Evolutionary conservation across 2,329 filamentous ascomycete genomes (phyloP), one percentile per base, ranked within the genome.

Genomic region (Polychaeton citri): DNA sequence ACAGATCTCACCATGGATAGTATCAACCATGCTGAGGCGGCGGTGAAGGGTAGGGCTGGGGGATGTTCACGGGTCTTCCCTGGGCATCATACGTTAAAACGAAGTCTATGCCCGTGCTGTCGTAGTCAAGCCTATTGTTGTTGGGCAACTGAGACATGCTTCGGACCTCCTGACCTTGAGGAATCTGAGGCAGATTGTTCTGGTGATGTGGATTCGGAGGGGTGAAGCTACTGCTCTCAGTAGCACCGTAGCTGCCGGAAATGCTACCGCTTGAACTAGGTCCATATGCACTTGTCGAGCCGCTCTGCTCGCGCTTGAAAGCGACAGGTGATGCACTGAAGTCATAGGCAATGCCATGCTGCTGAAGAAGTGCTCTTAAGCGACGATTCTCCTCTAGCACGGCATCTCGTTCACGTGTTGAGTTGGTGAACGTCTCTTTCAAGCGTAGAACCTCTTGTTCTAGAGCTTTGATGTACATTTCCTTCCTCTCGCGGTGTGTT

Each of bases 401-500:
- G 35, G 73, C 71, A 36, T 87, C 76, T 52, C 85, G 84, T 54
- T 92, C 84, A 47, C 81, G 76, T 5, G 76, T 72, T 13, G 79
- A 72, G 34, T 72, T 76, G 50, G 76, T 77, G 52, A 79, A 88
- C n/a, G 80, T 71, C 55, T 95, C 86, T 56, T 92, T 90, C 30
- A 96, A 68, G 33, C 85, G 79, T 15, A 92, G 69, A 4, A 96
- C 81, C 61, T 96, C 86, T 52, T 88, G 79, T 60, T 98, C 90
- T 12, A 96, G 73, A 8, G 82, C 77, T 59, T 92, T 92, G 65
- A 95, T 92, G 58, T 96, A 96, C 50, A 86, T 72, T 61, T 96
- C 90, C 59, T 96, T 96, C 47, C 90, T 77, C 63, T 96, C 90
- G 38, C 90, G 85, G 60, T 98, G 90, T 13, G 90, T 96, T 54